These are phyloP conservation scores for Rhizopogon salebrosus DNA, from an alignment of 768 basidiomycete genomes.

Conservation along the genomic window DNA sequence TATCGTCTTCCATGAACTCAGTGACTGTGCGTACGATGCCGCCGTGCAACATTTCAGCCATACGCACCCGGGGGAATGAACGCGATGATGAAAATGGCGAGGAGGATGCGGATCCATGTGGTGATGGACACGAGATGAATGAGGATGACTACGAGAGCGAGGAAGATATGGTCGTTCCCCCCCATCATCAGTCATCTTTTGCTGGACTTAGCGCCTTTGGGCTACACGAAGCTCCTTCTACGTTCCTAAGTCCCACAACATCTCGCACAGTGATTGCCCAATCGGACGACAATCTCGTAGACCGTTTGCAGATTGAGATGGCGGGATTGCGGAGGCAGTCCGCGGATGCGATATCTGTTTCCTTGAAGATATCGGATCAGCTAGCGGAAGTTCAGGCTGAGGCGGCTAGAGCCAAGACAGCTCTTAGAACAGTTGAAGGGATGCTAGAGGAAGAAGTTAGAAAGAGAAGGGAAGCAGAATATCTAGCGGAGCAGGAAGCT, in stretches of 20 bases:
- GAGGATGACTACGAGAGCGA: conserved; percentile 62
- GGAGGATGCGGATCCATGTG: conserved; percentile 31
- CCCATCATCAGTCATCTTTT: conserved; percentile 37
- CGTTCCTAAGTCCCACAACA: conserved; percentile 37
- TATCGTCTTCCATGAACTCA: conserved; percentile 14
- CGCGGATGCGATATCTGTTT: conserved; percentile 61
- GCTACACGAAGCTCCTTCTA: conserved; percentile 30
- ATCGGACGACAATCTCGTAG: conserved; percentile 42
- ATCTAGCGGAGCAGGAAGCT: conserved; percentile 43
- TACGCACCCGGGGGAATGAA: conserved; percentile 15
- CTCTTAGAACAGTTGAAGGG: conserved; percentile 49
- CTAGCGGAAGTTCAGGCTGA: conserved; percentile 64
- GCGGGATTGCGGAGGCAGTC: conserved; percentile 59
- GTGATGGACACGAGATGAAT: conserved; percentile 37
- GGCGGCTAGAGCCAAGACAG: conserved; percentile 47
- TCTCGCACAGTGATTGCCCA: conserved; percentile 18
- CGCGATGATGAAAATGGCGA: conserved; percentile 36
- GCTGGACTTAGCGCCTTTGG: conserved; percentile 33
- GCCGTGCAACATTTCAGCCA: conserved; percentile 21
- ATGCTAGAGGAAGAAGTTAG: conserved; percentile 57
- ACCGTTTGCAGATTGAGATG: conserved; percentile 64
- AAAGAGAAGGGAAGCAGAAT: conserved; percentile 56
- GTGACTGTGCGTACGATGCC: conserved; percentile 11
- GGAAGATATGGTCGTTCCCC: conserved; percentile 50
- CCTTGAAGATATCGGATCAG: conserved; percentile 63